A percentile compares a stretch with the other conserved stretches of the same genome.
Conservation (phyloP, 176 grass and related monocot species). For the Dactylis glomerata region DNA sequence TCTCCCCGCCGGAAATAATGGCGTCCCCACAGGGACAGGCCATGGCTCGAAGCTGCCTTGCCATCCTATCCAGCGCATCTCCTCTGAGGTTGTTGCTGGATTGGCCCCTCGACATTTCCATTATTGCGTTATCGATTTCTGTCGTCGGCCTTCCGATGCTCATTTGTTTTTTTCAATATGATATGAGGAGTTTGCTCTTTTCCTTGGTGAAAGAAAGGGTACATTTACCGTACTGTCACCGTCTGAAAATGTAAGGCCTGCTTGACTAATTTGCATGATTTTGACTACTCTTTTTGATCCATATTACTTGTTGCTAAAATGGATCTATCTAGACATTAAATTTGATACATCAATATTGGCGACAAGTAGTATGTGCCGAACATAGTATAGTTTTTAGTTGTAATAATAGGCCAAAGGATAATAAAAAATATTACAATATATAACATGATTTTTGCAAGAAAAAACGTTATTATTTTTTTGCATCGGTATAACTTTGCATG, state of each 20-base stretch:
- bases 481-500: not conserved
- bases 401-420: no score
- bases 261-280: not conserved
- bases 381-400: no score
- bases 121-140: not conserved
- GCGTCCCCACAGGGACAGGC: not conserved
- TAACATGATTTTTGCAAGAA: not conserved
- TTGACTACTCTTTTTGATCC: not conserved
- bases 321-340: no score
- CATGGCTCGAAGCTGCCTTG: not conserved
- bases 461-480: not conserved
- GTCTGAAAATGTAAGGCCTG: not conserved
- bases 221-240: not conserved
- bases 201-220: not conserved
- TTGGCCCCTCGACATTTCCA: constrained; percentile 23
- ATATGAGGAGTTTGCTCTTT: not conserved
- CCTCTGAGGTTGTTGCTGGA: not conserved
- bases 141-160: constrained; percentile 10
- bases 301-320: no score
- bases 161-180: not conserved
- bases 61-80: constrained; percentile 23
- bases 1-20: constrained; percentile 12
- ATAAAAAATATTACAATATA: no score
- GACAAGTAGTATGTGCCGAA: no score
- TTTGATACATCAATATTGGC: no score